Evolutionary conservation across 2,329 filamentous ascomycete genomes (phyloP), one percentile per base, ranked within the genome.

Genomic region (Trichophyton mentagrophytes): DNA sequence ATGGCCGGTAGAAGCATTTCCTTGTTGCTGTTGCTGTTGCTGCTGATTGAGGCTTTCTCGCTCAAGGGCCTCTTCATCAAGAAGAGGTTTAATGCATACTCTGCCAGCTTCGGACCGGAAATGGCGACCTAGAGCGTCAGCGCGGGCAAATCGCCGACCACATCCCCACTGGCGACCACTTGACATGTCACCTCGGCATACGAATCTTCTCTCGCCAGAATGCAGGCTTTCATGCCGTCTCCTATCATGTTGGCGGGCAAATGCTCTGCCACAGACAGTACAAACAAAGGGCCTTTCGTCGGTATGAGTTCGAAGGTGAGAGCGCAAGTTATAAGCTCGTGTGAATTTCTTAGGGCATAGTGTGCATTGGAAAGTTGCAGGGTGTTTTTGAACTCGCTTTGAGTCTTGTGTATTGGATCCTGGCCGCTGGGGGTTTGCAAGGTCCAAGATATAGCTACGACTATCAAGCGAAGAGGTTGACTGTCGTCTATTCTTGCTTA

Each of bases 251-350:
- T 99, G 93, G 27, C 93, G 87, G 4, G 93, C 93, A 75, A 99
- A 99, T 0, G 93, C 93, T 74, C 99, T 99, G 59, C 90, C 89
- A 67, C 93, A 99, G 7, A 97, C 90, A 0, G 89, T 96, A 71
- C 93, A 99, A 2, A 97, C 92, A 69, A 97, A 99, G 0, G 93
- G 93, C 56, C 93, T 84, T 77, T 99, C 93, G 69, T 99, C 93
- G 0, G 93, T 99, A 71, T 99, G 93, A 0, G 93, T 99, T 55
- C 93, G 88, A 62, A 97, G 76, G 76, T 99, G 93, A 49, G 92
- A 97, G 13, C 93, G 88, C 60, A 99, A 77, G 69, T 99, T 99
- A 76, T 99, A 99, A 0, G 93, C 93, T 61, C 93, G 84, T 0
- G 93, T 99, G 70, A 99, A 99, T 15, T 90, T 85, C 74, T 99